These are phyloP conservation scores for Bretziella fagacearum DNA, from an alignment of 2,329 filamentous ascomycete species.

Conservation along the genomic window DNA sequence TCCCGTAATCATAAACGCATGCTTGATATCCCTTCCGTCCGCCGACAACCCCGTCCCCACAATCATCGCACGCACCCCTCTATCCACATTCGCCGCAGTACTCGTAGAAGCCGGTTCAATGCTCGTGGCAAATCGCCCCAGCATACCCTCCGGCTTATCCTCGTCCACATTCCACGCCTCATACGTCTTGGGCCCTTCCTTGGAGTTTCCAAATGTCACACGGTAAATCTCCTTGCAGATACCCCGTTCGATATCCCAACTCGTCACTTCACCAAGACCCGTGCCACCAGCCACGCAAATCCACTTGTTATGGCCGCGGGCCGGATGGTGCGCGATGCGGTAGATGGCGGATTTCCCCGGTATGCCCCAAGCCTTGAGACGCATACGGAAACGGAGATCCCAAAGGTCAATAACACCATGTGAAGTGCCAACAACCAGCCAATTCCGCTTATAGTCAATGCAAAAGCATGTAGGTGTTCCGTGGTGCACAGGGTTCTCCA, in stretches of 20 bases:
- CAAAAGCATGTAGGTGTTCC: conserved; percentile 85
- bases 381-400: conserved; percentile 88
- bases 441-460: conserved; percentile 69
- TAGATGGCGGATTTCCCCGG: conserved; percentile 67
- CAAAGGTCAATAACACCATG: conserved; percentile 87
- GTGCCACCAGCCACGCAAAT: conserved; percentile 81
- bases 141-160: conserved; percentile 71
- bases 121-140: conserved; percentile 64
- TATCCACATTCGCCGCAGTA: conserved; percentile 29
- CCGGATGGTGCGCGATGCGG: conserved; percentile 61
- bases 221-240: conserved; percentile 81
- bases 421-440: conserved; percentile 80
- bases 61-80: conserved; percentile 58
- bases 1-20: conserved; percentile 72
- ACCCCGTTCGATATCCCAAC: conserved; percentile 88
- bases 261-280: conserved; percentile 71
- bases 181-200: conserved; percentile 46
- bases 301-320: conserved; percentile 62
- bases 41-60: conserved; percentile 55
- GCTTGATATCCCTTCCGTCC: conserved; percentile 55
- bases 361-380: conserved; percentile 76
- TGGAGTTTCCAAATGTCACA: conserved; percentile 24
- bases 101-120: conserved; percentile 36
- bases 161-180: conserved; percentile 82
- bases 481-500: conserved; percentile 81